A percentile compares a stretch with the other conserved stretches of the same genome.
Evolutionary conservation across 1,284 basidiomycete genomes (phyloP).

Genomic region (Cutaneotrichosporon dermatis): DNA sequence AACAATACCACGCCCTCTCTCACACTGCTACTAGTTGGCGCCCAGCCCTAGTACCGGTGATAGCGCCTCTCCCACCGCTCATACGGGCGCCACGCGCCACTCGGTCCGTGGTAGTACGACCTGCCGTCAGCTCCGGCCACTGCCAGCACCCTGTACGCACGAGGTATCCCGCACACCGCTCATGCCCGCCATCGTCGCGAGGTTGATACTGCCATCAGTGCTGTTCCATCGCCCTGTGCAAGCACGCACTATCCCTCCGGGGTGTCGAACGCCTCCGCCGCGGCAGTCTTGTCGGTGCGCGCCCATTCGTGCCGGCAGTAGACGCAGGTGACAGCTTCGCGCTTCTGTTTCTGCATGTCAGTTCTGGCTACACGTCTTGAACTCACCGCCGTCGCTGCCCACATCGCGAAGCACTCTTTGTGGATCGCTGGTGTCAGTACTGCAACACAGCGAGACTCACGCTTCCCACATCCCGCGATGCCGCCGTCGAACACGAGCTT

Average conservation of each 20-base stretch:
- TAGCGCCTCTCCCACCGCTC: no score
- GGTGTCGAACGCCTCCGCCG: not conserved
- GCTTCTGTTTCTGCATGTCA: conserved; percentile 17
- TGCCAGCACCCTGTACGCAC: conserved; percentile 18
- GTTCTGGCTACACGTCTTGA: not conserved
- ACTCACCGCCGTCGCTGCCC: conserved; percentile 29
- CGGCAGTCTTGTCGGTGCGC: not conserved
- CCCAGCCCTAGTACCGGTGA: no score
- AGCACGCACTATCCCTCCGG: conserved; percentile 2
- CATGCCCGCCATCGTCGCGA: conserved; percentile 33
- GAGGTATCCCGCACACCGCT: conserved; percentile 28
- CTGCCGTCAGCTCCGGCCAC: conserved; percentile 3
- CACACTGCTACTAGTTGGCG: no score
- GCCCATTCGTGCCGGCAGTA: conserved; percentile 35
- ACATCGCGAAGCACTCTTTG: conserved; percentile 34
- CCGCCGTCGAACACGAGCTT: conserved; percentile 32
- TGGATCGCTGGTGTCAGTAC: conserved; percentile 26
- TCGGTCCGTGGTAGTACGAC: conserved; percentile 6
- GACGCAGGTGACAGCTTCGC: conserved; percentile 33
- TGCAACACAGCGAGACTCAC: conserved; percentile 15
- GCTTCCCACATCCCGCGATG: conserved; percentile 31
- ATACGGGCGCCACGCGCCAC: no score
- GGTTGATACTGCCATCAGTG: conserved; percentile 27
- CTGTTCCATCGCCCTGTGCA: not conserved
- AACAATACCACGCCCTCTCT: no score